Conservation (phyloP, 768 basidiomycete genomes). For the Royoungia palumana region DNA sequence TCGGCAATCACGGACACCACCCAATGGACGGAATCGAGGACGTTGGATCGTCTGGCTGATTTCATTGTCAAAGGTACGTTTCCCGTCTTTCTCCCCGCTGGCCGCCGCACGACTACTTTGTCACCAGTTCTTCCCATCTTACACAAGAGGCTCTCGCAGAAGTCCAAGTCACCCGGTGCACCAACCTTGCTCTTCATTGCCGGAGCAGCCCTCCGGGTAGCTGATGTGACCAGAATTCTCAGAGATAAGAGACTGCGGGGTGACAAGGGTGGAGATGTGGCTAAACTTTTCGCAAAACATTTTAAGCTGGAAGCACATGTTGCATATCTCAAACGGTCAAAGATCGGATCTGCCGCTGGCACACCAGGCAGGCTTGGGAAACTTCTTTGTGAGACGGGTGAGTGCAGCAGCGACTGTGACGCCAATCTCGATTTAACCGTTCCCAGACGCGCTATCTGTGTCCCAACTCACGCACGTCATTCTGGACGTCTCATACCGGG, state of each 20-base stretch:
- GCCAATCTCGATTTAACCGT: slow-evolving; percentile 5
- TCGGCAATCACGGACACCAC: slow-evolving; percentile 73
- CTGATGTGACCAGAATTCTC: slow-evolving; percentile 75
- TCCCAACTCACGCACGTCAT: slow-evolving; percentile 82
- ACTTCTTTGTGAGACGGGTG: slow-evolving; percentile 69
- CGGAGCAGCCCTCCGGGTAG: slow-evolving; percentile 89
- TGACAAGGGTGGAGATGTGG: slow-evolving; percentile 87
- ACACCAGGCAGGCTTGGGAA: slow-evolving; percentile 92
- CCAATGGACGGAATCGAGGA: slow-evolving; percentile 66
- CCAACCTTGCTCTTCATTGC: slow-evolving; percentile 85
- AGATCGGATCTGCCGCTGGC: slow-evolving; percentile 84
- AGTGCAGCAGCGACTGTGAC: slow-evolving; percentile 19
- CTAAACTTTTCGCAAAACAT: slow-evolving; percentile 94
- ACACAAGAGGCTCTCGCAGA: slow-evolving; percentile 67
- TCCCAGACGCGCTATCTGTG: slow-evolving; percentile 63
- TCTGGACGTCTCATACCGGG: slow-evolving; percentile 69
- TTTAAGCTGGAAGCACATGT: slow-evolving; percentile 89
- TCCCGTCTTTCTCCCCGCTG: background rate
- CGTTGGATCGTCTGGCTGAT: slow-evolving; percentile 64
- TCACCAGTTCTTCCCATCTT: slow-evolving; percentile 61
- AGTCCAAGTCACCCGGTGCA: slow-evolving; percentile 73
- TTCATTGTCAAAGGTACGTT: slow-evolving; percentile 72
- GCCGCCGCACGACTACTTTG: background rate
- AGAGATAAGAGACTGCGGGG: slow-evolving; percentile 67
- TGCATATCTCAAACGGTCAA: slow-evolving; percentile 78